Evolutionary conservation across 257 asterid species (phyloP).

Genomic region (Scutellaria baicalensis): DNA sequence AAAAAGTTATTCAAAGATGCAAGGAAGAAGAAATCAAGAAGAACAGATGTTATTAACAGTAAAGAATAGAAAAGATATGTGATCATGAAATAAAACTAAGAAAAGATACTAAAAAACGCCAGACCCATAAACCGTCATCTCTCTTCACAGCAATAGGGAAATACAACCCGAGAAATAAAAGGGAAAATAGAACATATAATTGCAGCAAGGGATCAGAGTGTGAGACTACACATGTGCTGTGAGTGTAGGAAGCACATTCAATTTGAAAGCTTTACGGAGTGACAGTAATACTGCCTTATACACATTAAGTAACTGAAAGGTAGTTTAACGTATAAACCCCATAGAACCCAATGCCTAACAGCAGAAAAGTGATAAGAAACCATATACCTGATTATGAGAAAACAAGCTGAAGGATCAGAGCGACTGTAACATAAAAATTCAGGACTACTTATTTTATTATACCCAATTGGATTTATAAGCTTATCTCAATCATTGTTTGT

Average conservation of each 20-base stretch:
- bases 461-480: neutral
- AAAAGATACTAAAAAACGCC: too few species aligned
- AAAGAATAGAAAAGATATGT: too few species aligned
- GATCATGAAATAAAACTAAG: too few species aligned
- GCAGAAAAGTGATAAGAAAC: neutral
- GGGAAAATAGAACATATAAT: neutral
- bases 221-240: neutral
- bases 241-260: neutral
- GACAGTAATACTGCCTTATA: neutral
- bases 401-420: neutral
- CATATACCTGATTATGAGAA: neutral
- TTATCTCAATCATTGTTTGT: neutral
- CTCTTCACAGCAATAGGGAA: neutral
- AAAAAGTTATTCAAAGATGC: too few species aligned
- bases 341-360: neutral
- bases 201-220: neutral
- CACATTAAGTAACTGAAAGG: neutral
- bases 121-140: neutral
- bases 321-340: neutral
- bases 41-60: too few species aligned
- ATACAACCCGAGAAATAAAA: neutral
- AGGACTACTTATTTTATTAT: neutral
- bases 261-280: neutral
- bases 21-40: too few species aligned
- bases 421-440: neutral